phyloP scores from a whole-genome alignment of 2,329 filamentous ascomycete genomes.

The Fusarium brevicatenulatum region DNA sequence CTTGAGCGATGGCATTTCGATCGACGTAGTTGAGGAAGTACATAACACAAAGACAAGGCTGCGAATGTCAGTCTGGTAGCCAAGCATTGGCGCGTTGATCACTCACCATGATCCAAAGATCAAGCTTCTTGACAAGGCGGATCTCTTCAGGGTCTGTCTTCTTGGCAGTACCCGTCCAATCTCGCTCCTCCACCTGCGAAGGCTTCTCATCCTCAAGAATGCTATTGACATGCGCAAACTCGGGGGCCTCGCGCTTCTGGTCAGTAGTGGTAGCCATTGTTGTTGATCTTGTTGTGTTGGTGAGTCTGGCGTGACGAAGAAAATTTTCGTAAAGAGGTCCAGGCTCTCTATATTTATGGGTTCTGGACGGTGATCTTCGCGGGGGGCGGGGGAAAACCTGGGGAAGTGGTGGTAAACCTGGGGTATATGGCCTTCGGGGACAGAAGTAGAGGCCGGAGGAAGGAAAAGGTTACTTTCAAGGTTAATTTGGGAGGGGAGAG shows the following conservation, averaged over 20 bases:
- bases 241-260: slow-evolving; percentile 22
- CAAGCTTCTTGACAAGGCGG: slow-evolving; percentile 53
- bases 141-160: slow-evolving; percentile 55
- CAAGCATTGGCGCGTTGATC: neutral
- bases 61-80: neutral
- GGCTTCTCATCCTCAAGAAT: slow-evolving; percentile 41
- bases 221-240: slow-evolving; percentile 39
- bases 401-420: slow-evolving; percentile 21
- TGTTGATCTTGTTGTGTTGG: neutral
- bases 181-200: slow-evolving; percentile 33
- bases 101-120: slow-evolving; percentile 54
- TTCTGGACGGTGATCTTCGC: slow-evolving; percentile 10
- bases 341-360: slow-evolving; percentile 32
- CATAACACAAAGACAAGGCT: slow-evolving; percentile 52
- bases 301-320: neutral
- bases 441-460: slow-evolving; percentile 30
- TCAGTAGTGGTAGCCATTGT: slow-evolving; percentile 14
- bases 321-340: neutral
- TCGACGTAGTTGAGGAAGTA: slow-evolving; percentile 58
- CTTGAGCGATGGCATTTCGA: slow-evolving; percentile 58
- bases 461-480: slow-evolving; percentile 1
- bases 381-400: slow-evolving; percentile 31
- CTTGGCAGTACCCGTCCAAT: slow-evolving; percentile 52
- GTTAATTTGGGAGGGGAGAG: neutral
- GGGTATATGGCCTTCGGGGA: slow-evolving; percentile 21